These are phyloP conservation scores for Jacaranda mimosifolia DNA, from an alignment of 257 asterid genomes.

Conservation along the genomic window DNA sequence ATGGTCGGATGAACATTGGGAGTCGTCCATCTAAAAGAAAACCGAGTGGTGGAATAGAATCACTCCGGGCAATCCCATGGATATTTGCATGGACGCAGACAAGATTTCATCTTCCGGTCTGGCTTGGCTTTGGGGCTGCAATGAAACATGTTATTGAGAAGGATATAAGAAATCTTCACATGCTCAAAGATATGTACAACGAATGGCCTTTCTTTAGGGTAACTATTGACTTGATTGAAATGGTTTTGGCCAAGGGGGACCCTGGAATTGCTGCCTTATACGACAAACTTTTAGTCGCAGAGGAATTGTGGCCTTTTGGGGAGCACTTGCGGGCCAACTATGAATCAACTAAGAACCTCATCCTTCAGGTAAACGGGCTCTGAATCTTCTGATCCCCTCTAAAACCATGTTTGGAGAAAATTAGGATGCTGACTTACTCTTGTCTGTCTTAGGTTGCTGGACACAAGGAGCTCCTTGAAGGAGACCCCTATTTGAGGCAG, in stretches of 20 bases:
- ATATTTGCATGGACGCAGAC: slow-evolving; percentile 99
- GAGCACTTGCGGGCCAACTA: slow-evolving; percentile 69
- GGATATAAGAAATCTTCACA: slow-evolving; percentile 70
- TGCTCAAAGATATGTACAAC: slow-evolving; percentile 88
- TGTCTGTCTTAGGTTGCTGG: slow-evolving; percentile 72
- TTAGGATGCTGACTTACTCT: background rate
- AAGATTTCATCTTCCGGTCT: slow-evolving; percentile 93
- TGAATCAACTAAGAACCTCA: slow-evolving; percentile 62
- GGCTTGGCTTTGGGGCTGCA: slow-evolving; percentile 95
- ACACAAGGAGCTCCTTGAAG: slow-evolving; percentile 84
- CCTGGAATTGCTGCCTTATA: slow-evolving; percentile 83
- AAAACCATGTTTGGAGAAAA: background rate
- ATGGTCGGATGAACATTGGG: slow-evolving; percentile 96
- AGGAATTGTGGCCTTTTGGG: slow-evolving; percentile 76
- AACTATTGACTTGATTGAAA: slow-evolving; percentile 88
- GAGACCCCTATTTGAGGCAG: slow-evolving; percentile 96
- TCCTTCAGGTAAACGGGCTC: slow-evolving; percentile 68
- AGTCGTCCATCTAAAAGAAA: slow-evolving; percentile 94
- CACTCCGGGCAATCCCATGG: slow-evolving; percentile 96
- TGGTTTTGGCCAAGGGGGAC: slow-evolving; percentile 96
- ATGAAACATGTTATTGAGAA: slow-evolving; percentile 62
- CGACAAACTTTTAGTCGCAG: slow-evolving; percentile 76
- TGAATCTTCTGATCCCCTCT: background rate
- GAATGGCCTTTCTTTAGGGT: slow-evolving; percentile 98
- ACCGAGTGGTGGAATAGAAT: slow-evolving; percentile 95